Conservation (phyloP, 2,329 filamentous ascomycete genomes). For the Lizonia empirigonia region DNA sequence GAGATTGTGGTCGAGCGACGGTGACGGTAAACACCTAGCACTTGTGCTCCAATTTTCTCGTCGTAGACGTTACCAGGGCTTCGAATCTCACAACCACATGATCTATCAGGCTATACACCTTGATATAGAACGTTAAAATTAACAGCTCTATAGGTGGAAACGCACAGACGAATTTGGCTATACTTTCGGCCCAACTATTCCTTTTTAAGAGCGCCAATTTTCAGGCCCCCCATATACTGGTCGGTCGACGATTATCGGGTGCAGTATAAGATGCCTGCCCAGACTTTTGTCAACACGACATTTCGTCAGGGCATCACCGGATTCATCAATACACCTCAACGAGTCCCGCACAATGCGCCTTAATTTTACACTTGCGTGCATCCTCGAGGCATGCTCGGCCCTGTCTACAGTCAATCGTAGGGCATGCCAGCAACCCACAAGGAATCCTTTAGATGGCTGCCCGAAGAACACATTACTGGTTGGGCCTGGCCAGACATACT, state of each 20-base stretch:
- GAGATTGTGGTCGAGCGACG: constrained; percentile 4
- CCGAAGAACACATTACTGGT: constrained; percentile 43
- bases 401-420: constrained; percentile 25
- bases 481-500: constrained; percentile 30
- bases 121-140: too few species aligned
- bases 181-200: too few species aligned
- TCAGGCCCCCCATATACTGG: too few species aligned
- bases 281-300: not conserved
- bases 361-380: constrained; percentile 3
- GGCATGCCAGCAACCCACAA: constrained; percentile 48
- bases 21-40: not conserved
- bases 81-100: too few species aligned
- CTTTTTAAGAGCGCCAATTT: too few species aligned
- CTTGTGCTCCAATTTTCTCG: constrained; percentile 5
- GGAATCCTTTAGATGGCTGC: constrained; percentile 48
- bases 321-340: too few species aligned
- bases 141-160: too few species aligned
- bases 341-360: too few species aligned
- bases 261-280: constrained; percentile 9
- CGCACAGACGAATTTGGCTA: too few species aligned
- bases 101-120: too few species aligned
- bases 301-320: too few species aligned
- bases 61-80: not conserved
- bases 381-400: constrained; percentile 25
- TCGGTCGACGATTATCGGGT: too few species aligned